Conservation (phyloP, 352 stramenopile species). For the Globisporangium emineosum region DNA sequence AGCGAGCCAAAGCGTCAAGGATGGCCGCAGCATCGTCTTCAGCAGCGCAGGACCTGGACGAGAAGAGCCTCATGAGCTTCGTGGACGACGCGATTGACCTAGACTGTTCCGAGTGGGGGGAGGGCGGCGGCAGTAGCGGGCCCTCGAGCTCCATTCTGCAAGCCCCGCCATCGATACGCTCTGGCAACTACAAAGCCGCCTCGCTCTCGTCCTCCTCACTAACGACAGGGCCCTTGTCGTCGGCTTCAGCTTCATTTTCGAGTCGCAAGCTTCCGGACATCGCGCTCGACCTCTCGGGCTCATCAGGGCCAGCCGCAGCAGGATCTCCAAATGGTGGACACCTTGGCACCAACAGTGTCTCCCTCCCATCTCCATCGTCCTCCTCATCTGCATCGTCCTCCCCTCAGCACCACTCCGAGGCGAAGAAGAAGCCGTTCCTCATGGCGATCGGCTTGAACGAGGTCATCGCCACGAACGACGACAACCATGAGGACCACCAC, state of each 20-base stretch:
- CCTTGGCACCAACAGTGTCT: background rate
- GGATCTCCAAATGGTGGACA: constrained; percentile 2
- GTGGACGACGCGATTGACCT: constrained; percentile 6
- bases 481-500: background rate
- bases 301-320: background rate
- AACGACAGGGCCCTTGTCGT: background rate
- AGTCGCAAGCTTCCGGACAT: constrained; percentile 14
- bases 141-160: constrained; percentile 3
- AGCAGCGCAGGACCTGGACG: constrained; percentile 6
- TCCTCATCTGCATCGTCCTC: too few relatives aligned
- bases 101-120: constrained; percentile 6
- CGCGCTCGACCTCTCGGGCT: constrained; percentile 9
- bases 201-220: background rate
- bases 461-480: constrained; percentile 4
- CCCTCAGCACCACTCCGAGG: background rate
- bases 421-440: constrained; percentile 16
- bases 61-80: constrained; percentile 11
- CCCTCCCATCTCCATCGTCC: constrained; percentile 5
- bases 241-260: background rate
- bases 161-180: background rate
- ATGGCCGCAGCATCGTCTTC: background rate
- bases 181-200: constrained; percentile 1
- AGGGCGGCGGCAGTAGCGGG: background rate
- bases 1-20: background rate
- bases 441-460: constrained; percentile 16